Conservation (phyloP, 2,329 filamentous ascomycete genomes). For the Aureobasidium sp. region DNA sequence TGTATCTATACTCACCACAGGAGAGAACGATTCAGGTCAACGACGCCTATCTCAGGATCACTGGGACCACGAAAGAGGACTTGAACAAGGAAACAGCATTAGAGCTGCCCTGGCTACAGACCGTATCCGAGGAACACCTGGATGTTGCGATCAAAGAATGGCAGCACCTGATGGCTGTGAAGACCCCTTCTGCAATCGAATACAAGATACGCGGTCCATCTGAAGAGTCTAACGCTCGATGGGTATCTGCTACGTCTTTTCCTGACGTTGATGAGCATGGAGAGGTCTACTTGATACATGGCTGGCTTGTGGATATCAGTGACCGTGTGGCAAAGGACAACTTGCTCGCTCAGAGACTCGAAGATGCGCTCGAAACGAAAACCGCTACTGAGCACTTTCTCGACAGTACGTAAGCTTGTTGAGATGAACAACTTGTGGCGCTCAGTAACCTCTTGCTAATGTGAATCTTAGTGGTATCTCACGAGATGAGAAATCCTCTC, state of each 20-base stretch:
- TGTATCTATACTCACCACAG: conserved; percentile 26
- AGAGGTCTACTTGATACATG: conserved; percentile 33
- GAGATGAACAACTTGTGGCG: neutral
- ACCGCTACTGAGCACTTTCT: conserved; percentile 32
- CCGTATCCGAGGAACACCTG: neutral
- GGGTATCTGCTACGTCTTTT: conserved; percentile 17
- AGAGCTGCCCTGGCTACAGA: neutral
- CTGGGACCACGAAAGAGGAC: conserved; percentile 20
- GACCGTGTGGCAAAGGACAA: conserved; percentile 38
- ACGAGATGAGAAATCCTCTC: conserved; percentile 26
- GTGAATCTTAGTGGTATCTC: conserved; percentile 27
- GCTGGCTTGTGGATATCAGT: conserved; percentile 39
- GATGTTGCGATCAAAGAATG: neutral
- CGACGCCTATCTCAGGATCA: conserved; percentile 34
- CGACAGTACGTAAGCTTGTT: conserved; percentile 20
- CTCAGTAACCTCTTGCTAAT: neutral
- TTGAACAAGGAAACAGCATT: neutral
- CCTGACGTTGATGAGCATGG: conserved; percentile 28
- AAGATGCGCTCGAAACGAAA: conserved; percentile 32
- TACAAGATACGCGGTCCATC: neutral
- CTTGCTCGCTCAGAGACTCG: conserved; percentile 26
- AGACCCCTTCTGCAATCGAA: neutral
- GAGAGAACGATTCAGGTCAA: conserved; percentile 36
- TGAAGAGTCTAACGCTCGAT: neutral
- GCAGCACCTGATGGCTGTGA: neutral